phyloP scores from a whole-genome alignment of 805 yeast genomes.

The Yarrowia bubula region DNA sequence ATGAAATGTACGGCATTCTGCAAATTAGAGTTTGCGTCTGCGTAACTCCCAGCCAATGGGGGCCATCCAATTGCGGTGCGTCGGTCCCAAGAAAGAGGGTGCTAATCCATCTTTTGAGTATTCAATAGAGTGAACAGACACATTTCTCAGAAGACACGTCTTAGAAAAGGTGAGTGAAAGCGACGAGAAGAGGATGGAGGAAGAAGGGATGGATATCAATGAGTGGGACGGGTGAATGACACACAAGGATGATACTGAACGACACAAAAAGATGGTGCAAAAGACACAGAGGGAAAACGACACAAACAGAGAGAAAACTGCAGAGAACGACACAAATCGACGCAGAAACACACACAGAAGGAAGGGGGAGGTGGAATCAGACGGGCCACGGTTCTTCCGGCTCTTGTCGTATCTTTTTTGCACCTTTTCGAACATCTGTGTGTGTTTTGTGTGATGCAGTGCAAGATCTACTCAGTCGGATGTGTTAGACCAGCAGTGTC shows the following conservation, averaged over 20 bases:
- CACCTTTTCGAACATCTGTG: too few relatives aligned
- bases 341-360: not conserved
- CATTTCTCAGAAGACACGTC: constrained; percentile 24
- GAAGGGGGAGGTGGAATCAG: not conserved
- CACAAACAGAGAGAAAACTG: not conserved
- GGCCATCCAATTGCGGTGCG: constrained; percentile 17
- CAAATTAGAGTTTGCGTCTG: too few relatives aligned
- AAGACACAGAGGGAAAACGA: not conserved
- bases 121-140: constrained; percentile 19
- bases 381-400: too few relatives aligned
- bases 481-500: too few relatives aligned
- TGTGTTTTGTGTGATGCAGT: too few relatives aligned
- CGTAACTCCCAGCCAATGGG: constrained; percentile 22
- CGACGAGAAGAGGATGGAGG: not conserved
- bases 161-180: constrained; percentile 12
- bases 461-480: too few relatives aligned
- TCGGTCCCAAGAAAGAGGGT: not conserved
- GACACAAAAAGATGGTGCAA: not conserved
- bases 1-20: not conserved
- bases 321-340: not conserved
- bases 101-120: constrained; percentile 16
- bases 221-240: not conserved
- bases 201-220: not conserved
- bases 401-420: too few relatives aligned
- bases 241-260: not conserved